A percentile compares a stretch with the other conserved stretches of the same genome.
These are phyloP conservation scores for Lactarius tabidus DNA, from an alignment of 768 basidiomycete species.

Conservation along the genomic window DNA sequence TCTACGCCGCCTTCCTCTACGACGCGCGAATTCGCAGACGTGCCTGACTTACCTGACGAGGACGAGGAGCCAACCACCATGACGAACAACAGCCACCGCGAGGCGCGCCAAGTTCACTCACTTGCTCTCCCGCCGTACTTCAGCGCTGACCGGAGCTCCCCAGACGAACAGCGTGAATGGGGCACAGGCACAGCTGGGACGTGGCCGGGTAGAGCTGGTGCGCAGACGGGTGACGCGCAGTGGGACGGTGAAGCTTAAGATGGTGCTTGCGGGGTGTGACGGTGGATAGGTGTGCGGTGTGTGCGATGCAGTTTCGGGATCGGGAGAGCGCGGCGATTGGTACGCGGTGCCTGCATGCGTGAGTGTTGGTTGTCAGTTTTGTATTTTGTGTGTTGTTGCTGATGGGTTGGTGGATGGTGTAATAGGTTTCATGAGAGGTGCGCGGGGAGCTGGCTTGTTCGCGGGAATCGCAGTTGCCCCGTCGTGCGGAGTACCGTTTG, in stretches of 20 bases:
- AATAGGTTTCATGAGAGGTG: slow-evolving; percentile 28
- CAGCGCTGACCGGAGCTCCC: slow-evolving; percentile 4
- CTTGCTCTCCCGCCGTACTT: slow-evolving; percentile 6
- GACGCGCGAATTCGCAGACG: slow-evolving; percentile 18
- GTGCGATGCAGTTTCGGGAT: slow-evolving; percentile 24
- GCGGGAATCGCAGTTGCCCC: slow-evolving; percentile 18
- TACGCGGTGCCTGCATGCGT: slow-evolving; percentile 23
- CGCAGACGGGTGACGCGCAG: slow-evolving; percentile 25
- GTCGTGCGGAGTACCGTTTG: slow-evolving; percentile 19
- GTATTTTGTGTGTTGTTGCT: no score
- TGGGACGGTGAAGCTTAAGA: slow-evolving; percentile 26
- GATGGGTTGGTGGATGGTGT: background rate
- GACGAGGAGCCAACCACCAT: no score
- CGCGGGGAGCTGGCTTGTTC: slow-evolving; percentile 18
- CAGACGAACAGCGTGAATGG: slow-evolving; percentile 13
- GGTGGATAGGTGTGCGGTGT: slow-evolving; percentile 24
- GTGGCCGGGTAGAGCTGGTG: slow-evolving; percentile 17
- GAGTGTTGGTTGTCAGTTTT: no score
- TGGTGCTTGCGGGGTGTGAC: slow-evolving; percentile 20
- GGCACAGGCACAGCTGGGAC: slow-evolving; percentile 22
- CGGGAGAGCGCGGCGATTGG: slow-evolving; percentile 20
- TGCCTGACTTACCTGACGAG: background rate
- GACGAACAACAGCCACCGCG: no score
- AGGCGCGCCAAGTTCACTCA: slow-evolving; percentile 21
- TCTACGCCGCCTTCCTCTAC: background rate